Conservation (phyloP, 1,284 basidiomycete species). For the Malassezia pachydermatis region DNA sequence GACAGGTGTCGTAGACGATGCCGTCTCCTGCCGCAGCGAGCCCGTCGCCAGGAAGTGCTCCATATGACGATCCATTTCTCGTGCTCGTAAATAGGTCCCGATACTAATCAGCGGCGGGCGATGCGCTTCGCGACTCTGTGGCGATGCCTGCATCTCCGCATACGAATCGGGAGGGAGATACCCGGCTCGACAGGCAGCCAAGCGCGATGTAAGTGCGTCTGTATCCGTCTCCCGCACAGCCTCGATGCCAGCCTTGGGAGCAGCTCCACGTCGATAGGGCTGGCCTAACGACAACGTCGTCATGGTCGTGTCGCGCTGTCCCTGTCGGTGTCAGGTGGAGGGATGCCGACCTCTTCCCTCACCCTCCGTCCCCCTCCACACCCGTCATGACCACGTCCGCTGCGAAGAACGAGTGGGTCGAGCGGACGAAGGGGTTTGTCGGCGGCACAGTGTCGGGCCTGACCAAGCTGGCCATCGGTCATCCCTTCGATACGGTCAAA, state of each 20-base stretch:
- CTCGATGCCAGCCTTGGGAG: neutral
- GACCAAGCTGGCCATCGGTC: conserved; percentile 50
- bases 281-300: conserved; percentile 9
- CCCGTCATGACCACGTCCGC: too few species aligned
- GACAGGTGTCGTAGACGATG: conserved; percentile 50
- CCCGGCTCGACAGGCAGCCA: conserved; percentile 18
- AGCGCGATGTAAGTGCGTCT: conserved; percentile 19
- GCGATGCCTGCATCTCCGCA: neutral
- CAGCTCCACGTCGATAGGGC: neutral
- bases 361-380: too few species aligned
- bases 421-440: conserved; percentile 44
- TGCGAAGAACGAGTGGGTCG: conserved; percentile 5
- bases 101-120: conserved; percentile 79
- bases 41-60: conserved; percentile 57
- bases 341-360: too few species aligned
- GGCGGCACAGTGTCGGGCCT: conserved; percentile 48
- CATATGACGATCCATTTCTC: conserved; percentile 69
- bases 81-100: conserved; percentile 77
- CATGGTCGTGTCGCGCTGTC: too few species aligned
- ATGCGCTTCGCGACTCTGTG: conserved; percentile 53
- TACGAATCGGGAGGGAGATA: conserved; percentile 17
- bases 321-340: too few species aligned
- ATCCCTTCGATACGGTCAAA: conserved; percentile 60
- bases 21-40: neutral
- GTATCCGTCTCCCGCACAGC: conserved; percentile 21